Conservation (phyloP, 495 filamentous ascomycete species). For the Trichoderma gamsii region DNA sequence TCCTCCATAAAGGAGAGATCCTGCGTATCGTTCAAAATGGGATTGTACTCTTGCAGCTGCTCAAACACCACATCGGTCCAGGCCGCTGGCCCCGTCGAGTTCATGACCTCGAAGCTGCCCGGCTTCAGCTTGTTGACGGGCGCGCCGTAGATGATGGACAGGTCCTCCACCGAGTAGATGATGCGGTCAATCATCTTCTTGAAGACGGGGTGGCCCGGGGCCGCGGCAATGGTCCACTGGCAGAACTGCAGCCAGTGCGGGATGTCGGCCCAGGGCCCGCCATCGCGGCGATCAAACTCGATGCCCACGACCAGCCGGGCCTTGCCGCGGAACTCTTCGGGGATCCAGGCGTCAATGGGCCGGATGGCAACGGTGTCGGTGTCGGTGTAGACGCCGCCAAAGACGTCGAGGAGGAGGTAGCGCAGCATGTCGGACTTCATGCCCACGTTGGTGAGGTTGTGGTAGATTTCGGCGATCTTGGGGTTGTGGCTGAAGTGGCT, state of each 20-base stretch:
- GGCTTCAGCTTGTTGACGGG: conserved; percentile 25
- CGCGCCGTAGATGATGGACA: conserved; percentile 24
- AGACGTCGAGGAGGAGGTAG: conserved; percentile 43
- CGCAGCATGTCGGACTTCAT: conserved; percentile 48
- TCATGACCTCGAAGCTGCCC: conserved; percentile 27
- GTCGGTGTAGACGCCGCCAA: conserved; percentile 50
- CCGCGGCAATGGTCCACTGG: conserved; percentile 39
- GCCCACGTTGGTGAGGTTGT: conserved; percentile 38
- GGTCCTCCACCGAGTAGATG: conserved; percentile 27
- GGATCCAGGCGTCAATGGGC: conserved; percentile 41
- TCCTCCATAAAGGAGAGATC: conserved; percentile 23
- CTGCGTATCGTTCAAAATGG: conserved; percentile 16
- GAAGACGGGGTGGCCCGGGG: conserved; percentile 34
- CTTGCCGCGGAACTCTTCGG: conserved; percentile 29
- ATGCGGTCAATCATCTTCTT: conserved; percentile 31
- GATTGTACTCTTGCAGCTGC: conserved; percentile 22
- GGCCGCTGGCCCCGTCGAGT: conserved; percentile 26
- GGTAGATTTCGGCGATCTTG: conserved; percentile 38
- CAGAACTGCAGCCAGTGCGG: conserved; percentile 33
- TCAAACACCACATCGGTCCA: conserved; percentile 27
- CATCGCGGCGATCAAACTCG: conserved; percentile 32
- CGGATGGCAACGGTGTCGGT: conserved; percentile 46
- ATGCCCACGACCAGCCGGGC: conserved; percentile 32
- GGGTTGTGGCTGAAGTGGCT: conserved; percentile 26
- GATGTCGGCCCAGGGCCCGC: conserved; percentile 25